These are phyloP conservation scores for Dillenia suffruticosa DNA, from an alignment of 164 flowering plant genomes.

Conservation along the genomic window DNA sequence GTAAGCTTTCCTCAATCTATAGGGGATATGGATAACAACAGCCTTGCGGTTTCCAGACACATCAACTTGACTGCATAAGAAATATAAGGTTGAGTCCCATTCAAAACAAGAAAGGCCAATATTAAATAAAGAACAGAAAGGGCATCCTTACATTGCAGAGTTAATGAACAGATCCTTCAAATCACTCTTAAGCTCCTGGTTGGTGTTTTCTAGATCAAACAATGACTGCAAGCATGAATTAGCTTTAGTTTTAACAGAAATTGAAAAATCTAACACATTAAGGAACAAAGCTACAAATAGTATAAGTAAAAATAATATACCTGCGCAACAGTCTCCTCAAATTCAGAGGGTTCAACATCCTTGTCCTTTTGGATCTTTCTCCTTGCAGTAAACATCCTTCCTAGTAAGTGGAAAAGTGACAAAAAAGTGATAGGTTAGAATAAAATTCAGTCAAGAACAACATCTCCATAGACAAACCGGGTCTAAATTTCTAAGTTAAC, in stretches of 20 bases:
- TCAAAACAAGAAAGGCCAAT: not conserved
- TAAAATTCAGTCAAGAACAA: too few species aligned
- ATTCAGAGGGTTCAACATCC: constrained; percentile 60
- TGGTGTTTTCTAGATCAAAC: constrained; percentile 69
- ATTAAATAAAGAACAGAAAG: not conserved
- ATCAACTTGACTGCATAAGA: constrained; percentile 69
- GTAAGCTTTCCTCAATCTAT: constrained; percentile 74
- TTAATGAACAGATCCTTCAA: constrained; percentile 76
- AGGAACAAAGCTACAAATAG: not conserved
- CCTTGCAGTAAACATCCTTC: constrained; percentile 54
- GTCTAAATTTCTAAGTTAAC: too few species aligned
- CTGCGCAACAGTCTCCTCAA: constrained; percentile 79
- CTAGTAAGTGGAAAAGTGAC: too few species aligned
- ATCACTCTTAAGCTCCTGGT: constrained; percentile 64
- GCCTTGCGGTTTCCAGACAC: constrained; percentile 74
- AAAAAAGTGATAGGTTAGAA: too few species aligned
- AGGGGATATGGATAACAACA: constrained; percentile 79
- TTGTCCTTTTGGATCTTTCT: constrained; percentile 69
- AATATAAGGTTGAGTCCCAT: not conserved
- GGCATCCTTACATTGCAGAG: constrained; percentile 52
- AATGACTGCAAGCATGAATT: constrained; percentile 39
- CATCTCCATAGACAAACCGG: too few species aligned
- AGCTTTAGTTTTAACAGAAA: not conserved
- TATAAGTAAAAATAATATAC: constrained; percentile 15
- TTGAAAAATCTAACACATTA: not conserved